These are phyloP conservation scores for Macrophomina tecta DNA, from an alignment of 2,329 filamentous ascomycete genomes.

Conservation along the genomic window DNA sequence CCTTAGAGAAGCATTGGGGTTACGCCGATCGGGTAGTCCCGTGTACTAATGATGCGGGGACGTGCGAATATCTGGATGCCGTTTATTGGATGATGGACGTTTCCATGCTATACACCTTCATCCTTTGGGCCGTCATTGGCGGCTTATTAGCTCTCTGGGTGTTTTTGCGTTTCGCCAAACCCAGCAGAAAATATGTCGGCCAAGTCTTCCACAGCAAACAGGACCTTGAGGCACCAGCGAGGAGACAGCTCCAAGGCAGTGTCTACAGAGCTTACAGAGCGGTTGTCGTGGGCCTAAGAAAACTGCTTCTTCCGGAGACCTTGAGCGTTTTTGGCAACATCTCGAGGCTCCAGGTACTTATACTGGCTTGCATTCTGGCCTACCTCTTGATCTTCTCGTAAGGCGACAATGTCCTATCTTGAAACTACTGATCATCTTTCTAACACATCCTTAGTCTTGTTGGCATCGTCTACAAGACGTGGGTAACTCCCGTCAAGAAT, in stretches of 20 bases:
- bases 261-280: conserved; percentile 42
- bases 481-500: conserved; percentile 71
- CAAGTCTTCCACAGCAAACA: conserved; percentile 28
- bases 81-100: conserved; percentile 62
- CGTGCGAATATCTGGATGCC: conserved; percentile 63
- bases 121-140: conserved; percentile 62
- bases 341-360: conserved; percentile 70
- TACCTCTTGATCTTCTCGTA: conserved; percentile 72
- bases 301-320: conserved; percentile 67
- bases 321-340: conserved; percentile 68
- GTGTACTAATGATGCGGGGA: conserved; percentile 63
- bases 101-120: conserved; percentile 62
- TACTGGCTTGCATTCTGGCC: conserved; percentile 62
- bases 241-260: conserved; percentile 32
- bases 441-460: conserved; percentile 52
- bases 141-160: conserved; percentile 55
- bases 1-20: conserved; percentile 60
- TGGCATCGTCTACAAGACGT: conserved; percentile 71
- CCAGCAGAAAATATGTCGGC: conserved; percentile 32
- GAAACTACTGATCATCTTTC: not conserved
- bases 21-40: conserved; percentile 61
- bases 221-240: conserved; percentile 34
- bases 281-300: conserved; percentile 51
- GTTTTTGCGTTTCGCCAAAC: conserved; percentile 41
- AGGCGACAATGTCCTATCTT: not conserved